phyloP scores from a whole-genome alignment of 2,329 filamentous ascomycete species.

The Neurospora sp. region DNA sequence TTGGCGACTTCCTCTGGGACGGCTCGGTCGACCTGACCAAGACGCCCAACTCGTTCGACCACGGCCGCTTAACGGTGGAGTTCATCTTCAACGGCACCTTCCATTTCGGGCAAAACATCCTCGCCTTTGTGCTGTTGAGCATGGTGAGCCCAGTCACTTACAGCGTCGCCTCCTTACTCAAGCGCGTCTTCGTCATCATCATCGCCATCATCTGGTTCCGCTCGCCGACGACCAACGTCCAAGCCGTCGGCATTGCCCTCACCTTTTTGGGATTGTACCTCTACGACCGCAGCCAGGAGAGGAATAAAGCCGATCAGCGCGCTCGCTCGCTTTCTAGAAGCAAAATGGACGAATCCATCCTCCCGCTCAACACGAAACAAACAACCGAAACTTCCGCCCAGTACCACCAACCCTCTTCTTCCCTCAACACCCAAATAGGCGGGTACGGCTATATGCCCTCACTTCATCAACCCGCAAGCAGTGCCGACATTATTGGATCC shows the following conservation, averaged over 20 bases:
- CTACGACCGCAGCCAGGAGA: conserved; percentile 86
- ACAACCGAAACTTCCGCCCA: conserved; percentile 13
- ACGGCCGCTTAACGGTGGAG: conserved; percentile 67
- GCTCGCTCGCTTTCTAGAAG: conserved; percentile 56
- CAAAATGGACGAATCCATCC: conserved; percentile 41
- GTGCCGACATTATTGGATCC: background rate
- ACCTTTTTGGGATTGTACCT: conserved; percentile 91
- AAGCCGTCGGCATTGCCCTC: conserved; percentile 75
- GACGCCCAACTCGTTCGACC: conserved; percentile 60
- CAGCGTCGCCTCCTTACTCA: conserved; percentile 90
- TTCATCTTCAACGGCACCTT: conserved; percentile 96
- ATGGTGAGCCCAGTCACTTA: conserved; percentile 96
- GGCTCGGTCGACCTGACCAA: conserved; percentile 58
- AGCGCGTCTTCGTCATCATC: conserved; percentile 93
- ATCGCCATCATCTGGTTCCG: conserved; percentile 96
- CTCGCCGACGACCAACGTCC: conserved; percentile 72
- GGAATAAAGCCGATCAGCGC: conserved; percentile 76
- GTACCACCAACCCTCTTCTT: background rate
- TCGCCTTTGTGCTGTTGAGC: conserved; percentile 85
- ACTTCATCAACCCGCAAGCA: background rate
- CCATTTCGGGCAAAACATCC: conserved; percentile 92
- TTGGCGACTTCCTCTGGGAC: conserved; percentile 70
- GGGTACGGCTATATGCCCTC: background rate
- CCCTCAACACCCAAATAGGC: conserved; percentile 1
- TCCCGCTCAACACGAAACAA: conserved; percentile 52